Conservation (phyloP, 305 asterid species). For the Rubia peregrina region DNA sequence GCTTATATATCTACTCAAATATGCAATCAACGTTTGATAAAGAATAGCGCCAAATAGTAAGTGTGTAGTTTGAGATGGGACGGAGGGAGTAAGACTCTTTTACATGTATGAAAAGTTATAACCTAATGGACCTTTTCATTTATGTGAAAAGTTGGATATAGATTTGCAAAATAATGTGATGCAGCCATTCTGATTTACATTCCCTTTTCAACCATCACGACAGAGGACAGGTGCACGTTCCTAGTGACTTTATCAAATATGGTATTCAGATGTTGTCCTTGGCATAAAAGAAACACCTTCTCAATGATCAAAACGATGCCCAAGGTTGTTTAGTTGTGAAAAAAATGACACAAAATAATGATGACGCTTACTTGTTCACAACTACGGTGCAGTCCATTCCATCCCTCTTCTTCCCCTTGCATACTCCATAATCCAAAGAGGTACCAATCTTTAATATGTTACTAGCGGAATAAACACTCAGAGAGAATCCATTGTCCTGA, state of each 20-base stretch:
- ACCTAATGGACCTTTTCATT: too few relatives aligned
- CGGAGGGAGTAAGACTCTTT: too few relatives aligned
- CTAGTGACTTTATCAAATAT: not conserved
- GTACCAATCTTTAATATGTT: constrained; percentile 72
- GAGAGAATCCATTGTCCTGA: constrained; percentile 72
- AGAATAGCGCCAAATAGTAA: too few relatives aligned
- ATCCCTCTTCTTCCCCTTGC: constrained; percentile 70
- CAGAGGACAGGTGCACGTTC: not conserved
- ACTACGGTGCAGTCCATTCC: constrained; percentile 57
- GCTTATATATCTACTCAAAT: too few relatives aligned
- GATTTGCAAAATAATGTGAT: not conserved
- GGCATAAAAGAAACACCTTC: not conserved
- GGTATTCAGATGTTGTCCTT: not conserved
- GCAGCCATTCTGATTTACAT: not conserved
- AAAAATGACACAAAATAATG: not conserved
- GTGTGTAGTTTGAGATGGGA: too few relatives aligned
- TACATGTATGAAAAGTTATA: too few relatives aligned
- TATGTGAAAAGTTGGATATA: too few relatives aligned
- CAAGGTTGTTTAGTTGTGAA: not conserved
- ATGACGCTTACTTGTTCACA: constrained; percentile 49
- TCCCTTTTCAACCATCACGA: not conserved
- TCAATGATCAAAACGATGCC: not conserved
- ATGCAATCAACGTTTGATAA: too few relatives aligned
- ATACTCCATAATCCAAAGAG: constrained; percentile 65
- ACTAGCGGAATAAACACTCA: constrained; percentile 63